Base-by-base conservation (phyloP, 2,329 filamentous ascomycete species). In the Decorospora gaudefroyi region DNA sequence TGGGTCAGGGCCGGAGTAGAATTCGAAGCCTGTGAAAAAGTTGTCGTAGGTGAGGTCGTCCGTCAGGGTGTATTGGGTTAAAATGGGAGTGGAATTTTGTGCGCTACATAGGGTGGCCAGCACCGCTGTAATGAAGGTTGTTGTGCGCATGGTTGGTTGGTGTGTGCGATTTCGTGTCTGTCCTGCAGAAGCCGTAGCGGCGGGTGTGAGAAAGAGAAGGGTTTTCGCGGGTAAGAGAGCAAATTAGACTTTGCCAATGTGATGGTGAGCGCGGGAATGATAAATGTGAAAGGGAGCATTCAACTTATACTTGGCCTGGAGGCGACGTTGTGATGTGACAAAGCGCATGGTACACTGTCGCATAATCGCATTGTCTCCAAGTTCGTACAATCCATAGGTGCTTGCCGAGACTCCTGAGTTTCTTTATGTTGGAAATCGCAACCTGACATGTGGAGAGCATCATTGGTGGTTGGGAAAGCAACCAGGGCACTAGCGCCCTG, bases 1-100 rank as follows among this genome's bases (percentile, higher is more conserved):
- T 6, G 64, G 64, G 28, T 68, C 64, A 0, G 55, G 37, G 8
- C 38, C 55, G 22, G 49, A 51, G 57, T 55, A 70, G 55, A 66
- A 62, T 28, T 62, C 45, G 49, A 70, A 69, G 27, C 53, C 48
- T 3, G 47, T 16, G 50, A 69, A 68, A 54, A 70, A 68, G 36
- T 64, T 64, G n/a, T 49, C 49, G 49, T 62, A 57, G 7, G 56
- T 57, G 5, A 66, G 54, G 40, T 67, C 61, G 35, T 61, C 53
- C 4, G 55, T 59, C 16, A 66, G 55, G 2, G 41, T 49, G 44
- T 67, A 68, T 28, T 37, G 27, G 13, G 7, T n/a, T 17, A 17
- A 8, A 3, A 3, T 22, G 9, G 40, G 4, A 11, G 18, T 34
- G 15, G 17, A 19, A 10, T 27, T 13, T n/a, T 46, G 43, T 6